Conservation (phyloP, 2,329 filamentous ascomycete genomes). For the Claviceps africana region DNA sequence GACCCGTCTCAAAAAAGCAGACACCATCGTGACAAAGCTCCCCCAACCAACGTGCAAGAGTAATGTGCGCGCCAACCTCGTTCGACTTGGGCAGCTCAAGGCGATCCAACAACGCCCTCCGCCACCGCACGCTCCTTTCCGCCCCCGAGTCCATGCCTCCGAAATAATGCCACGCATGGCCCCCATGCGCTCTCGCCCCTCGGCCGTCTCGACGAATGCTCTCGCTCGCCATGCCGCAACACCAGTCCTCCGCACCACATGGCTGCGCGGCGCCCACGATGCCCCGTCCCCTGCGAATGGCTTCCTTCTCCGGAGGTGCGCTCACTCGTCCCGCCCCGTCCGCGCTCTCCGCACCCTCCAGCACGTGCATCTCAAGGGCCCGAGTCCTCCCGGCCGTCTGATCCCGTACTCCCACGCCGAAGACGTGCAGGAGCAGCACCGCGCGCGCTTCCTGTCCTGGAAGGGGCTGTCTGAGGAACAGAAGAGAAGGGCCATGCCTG, state of each 20-base stretch:
- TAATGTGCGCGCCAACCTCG: too few species aligned
- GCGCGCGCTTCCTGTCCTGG: slow-evolving; percentile 20
- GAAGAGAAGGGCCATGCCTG: slow-evolving; percentile 16
- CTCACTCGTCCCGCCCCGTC: background rate
- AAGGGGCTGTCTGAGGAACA: slow-evolving; percentile 14
- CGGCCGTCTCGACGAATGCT: background rate
- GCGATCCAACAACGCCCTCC: background rate
- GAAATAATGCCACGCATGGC: slow-evolving; percentile 1
- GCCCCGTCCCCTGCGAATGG: background rate
- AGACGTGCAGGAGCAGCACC: slow-evolving; percentile 20
- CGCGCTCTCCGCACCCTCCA: slow-evolving; percentile 13
- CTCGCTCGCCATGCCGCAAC: background rate
- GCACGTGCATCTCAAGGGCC: slow-evolving; percentile 17
- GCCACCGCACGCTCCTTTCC: background rate
- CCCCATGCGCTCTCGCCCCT: background rate
- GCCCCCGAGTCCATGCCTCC: background rate
- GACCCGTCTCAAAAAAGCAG: too few species aligned
- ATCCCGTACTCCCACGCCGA: slow-evolving; percentile 20
- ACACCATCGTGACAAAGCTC: too few species aligned
- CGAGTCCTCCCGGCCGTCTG: slow-evolving; percentile 11
- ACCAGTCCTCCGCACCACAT: background rate
- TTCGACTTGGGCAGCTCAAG: too few species aligned
- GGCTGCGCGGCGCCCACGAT: background rate
- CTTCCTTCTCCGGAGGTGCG: background rate
- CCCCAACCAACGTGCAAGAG: too few species aligned